phyloP scores from a whole-genome alignment of 371 early-diverging fungal genomes.

The Astathelohania contejeani region DNA sequence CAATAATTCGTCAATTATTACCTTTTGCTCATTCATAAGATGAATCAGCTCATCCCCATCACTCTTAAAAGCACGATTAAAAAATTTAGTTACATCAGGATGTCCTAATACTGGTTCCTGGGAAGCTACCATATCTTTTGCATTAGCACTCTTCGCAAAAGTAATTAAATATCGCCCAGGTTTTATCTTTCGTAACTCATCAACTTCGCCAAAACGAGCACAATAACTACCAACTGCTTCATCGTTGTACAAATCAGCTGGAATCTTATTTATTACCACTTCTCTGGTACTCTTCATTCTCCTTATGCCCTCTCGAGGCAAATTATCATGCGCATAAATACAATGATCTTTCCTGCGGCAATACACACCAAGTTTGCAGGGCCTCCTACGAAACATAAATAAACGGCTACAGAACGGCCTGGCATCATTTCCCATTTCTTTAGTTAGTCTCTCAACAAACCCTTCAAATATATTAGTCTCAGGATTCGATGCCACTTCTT shows the following conservation, averaged over 20 bases:
- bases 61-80: constrained; percentile 9
- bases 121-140: constrained; percentile 13
- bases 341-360: too few species aligned
- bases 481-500: too few species aligned
- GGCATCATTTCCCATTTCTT: too few species aligned
- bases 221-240: constrained; percentile 20
- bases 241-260: constrained; percentile 5
- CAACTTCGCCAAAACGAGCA: constrained; percentile 20
- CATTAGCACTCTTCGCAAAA: constrained; percentile 20
- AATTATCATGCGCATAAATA: too few species aligned
- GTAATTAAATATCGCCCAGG: constrained; percentile 22
- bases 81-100: constrained; percentile 34
- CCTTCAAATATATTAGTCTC: too few species aligned
- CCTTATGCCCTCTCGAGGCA: too few species aligned
- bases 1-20: neutral
- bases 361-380: too few species aligned
- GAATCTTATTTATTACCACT: constrained; percentile 34
- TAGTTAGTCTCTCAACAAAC: too few species aligned
- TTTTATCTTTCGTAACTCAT: constrained; percentile 12
- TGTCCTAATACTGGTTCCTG: constrained; percentile 18
- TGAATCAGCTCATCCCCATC: neutral
- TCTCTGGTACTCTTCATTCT: constrained; percentile 16
- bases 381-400: too few species aligned
- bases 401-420: too few species aligned
- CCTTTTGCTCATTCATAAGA: neutral